These are phyloP conservation scores for Lipomyces yamadae DNA, from an alignment of 805 yeast genomes.

Conservation along the genomic window DNA sequence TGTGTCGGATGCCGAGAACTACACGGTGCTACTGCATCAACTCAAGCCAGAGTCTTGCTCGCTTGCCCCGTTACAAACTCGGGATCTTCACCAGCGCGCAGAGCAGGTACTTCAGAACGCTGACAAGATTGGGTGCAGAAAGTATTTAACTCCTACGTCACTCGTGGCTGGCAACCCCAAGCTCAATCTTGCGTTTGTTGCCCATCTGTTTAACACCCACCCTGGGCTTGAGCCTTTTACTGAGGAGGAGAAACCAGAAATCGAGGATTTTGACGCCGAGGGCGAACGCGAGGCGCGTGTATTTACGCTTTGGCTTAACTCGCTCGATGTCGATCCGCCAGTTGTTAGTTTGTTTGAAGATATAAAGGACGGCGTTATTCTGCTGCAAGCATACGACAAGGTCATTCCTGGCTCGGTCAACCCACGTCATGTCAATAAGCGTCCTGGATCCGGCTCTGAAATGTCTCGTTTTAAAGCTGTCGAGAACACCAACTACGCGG, in stretches of 20 bases:
- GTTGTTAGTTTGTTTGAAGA: constrained; percentile 91
- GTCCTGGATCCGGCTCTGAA: constrained; percentile 75
- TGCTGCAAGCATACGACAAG: constrained; percentile 92
- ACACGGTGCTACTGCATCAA: constrained; percentile 86
- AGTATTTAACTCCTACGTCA: constrained; percentile 91
- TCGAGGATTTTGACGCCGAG: constrained; percentile 98
- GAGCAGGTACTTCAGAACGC: constrained; percentile 86
- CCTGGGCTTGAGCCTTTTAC: constrained; percentile 97
- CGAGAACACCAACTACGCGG: constrained; percentile 98
- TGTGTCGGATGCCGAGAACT: constrained; percentile 93
- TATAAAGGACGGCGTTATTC: constrained; percentile 85
- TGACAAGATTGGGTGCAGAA: constrained; percentile 88
- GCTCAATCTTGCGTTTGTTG: constrained; percentile 95
- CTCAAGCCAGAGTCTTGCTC: constrained; percentile 84
- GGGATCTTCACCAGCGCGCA: constrained; percentile 78
- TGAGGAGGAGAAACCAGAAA: constrained; percentile 87
- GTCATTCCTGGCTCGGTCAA: constrained; percentile 93
- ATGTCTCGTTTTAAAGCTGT: constrained; percentile 90
- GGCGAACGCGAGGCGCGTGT: constrained; percentile 99
- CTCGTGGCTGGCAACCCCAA: constrained; percentile 96
- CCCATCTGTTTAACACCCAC: constrained; percentile 92
- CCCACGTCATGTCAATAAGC: constrained; percentile 77
- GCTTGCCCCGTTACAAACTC: constrained; percentile 76
- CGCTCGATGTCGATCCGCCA: constrained; percentile 94
- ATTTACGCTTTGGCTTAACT: constrained; percentile 95